These are phyloP conservation scores for Carex cristatella DNA, from an alignment of 176 grass and related monocot species.

Conservation along the genomic window DNA sequence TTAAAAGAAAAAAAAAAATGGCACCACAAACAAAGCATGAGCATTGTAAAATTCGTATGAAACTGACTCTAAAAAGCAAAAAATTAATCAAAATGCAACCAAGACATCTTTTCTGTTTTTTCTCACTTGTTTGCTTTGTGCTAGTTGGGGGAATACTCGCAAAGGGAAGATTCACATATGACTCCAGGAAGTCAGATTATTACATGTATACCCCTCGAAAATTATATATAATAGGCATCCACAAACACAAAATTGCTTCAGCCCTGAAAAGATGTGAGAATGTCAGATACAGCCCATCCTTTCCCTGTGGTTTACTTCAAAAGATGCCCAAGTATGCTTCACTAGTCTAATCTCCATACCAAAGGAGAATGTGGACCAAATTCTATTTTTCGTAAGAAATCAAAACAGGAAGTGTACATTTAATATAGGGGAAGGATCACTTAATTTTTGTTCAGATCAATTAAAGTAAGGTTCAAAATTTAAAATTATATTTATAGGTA, in stretches of 20 bases:
- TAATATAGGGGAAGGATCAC: background rate
- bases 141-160: too few relatives aligned
- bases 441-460: background rate
- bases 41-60: background rate
- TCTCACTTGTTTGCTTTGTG: too few relatives aligned
- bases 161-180: too few relatives aligned
- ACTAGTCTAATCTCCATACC: background rate
- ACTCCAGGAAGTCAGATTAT: too few relatives aligned
- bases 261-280: background rate
- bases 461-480: background rate
- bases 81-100: background rate
- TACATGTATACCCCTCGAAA: too few relatives aligned
- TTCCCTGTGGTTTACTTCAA: background rate
- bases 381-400: background rate
- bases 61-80: background rate
- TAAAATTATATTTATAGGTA: background rate
- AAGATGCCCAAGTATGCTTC: background rate
- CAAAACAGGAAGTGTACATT: background rate
- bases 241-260: too few relatives aligned
- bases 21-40: background rate
- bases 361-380: background rate
- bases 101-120: too few relatives aligned
- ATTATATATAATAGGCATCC: too few relatives aligned
- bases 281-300: background rate
- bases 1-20: conserved; percentile 6